Evolutionary conservation across 805 yeast species (phyloP).

Genomic region (Hanseniaspora lachancei): DNA sequence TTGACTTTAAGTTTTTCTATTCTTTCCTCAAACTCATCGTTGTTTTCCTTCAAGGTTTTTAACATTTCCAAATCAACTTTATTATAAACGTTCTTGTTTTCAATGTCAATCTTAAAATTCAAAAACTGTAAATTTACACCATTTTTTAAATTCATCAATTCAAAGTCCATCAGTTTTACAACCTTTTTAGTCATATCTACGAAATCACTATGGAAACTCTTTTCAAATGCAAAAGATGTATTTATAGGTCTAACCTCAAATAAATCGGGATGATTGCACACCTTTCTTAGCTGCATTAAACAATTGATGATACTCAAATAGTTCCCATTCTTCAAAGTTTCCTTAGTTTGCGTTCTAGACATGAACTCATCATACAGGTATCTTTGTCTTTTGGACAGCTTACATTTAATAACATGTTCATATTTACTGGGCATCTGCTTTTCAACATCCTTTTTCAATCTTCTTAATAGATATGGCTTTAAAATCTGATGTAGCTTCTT

Average conservation of each 20-base stretch:
- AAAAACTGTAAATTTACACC: slow-evolving; percentile 41
- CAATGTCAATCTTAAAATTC: slow-evolving; percentile 38
- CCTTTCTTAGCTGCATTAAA: slow-evolving; percentile 93
- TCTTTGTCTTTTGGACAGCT: slow-evolving; percentile 83
- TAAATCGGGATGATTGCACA: slow-evolving; percentile 89
- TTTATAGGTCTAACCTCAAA: slow-evolving; percentile 92
- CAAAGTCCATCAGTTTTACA: not conserved
- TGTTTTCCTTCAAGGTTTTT: not conserved
- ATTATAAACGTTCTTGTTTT: not conserved
- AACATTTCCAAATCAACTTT: not conserved
- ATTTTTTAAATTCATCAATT: not conserved
- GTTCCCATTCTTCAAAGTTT: slow-evolving; percentile 86
- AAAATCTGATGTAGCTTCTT: slow-evolving; percentile 81
- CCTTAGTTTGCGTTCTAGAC: slow-evolving; percentile 91
- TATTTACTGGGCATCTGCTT: slow-evolving; percentile 98
- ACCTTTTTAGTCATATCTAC: slow-evolving; percentile 20
- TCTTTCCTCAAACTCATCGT: not conserved
- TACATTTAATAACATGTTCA: slow-evolving; percentile 87
- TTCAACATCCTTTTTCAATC: slow-evolving; percentile 92
- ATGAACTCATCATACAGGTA: slow-evolving; percentile 89
- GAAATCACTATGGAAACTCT: slow-evolving; percentile 45
- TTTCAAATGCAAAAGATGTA: slow-evolving; percentile 70
- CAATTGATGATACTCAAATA: slow-evolving; percentile 91
- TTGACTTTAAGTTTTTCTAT: slow-evolving; percentile 18
- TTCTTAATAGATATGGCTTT: slow-evolving; percentile 80